These are phyloP conservation scores for Flaveria trinervia DNA, from an alignment of 129 eudicot genomes.

Conservation along the genomic window DNA sequence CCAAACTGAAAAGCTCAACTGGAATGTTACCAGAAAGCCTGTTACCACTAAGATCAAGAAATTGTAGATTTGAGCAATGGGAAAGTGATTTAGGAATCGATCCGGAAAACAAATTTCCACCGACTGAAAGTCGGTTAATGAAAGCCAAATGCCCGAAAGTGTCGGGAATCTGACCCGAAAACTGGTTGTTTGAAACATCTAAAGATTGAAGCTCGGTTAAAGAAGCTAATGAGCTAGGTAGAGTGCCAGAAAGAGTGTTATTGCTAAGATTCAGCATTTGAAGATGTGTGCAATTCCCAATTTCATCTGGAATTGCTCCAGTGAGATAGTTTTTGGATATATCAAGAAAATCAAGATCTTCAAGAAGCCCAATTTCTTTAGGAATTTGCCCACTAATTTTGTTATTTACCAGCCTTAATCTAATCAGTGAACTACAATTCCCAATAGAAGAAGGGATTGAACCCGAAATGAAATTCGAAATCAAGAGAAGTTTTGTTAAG, in stretches of 20 bases:
- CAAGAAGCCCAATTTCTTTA: slow-evolving; percentile 61
- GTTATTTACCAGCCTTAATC: slow-evolving; percentile 59
- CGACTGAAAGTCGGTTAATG: slow-evolving; percentile 49
- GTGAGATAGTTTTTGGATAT: slow-evolving; percentile 55
- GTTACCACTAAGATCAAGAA: slow-evolving; percentile 79
- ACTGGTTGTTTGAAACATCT: slow-evolving; percentile 67
- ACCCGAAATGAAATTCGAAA: slow-evolving; percentile 65
- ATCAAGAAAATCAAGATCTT: slow-evolving; percentile 62
- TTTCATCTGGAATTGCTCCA: slow-evolving; percentile 70
- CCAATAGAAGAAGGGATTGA: slow-evolving; percentile 67
- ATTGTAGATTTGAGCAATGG: slow-evolving; percentile 59
- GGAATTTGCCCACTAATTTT: slow-evolving; percentile 69
- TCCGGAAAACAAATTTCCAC: slow-evolving; percentile 58
- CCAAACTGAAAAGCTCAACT: slow-evolving; percentile 56
- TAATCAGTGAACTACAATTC: slow-evolving; percentile 60
- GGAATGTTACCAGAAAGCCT: slow-evolving; percentile 71
- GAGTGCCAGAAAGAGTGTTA: slow-evolving; percentile 54
- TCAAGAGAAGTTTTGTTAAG: slow-evolving; percentile 65
- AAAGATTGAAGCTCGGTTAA: slow-evolving; percentile 59
- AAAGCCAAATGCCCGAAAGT: slow-evolving; percentile 53
- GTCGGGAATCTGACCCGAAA: slow-evolving; percentile 61
- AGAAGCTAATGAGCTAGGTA: slow-evolving; percentile 61
- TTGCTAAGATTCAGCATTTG: slow-evolving; percentile 72
- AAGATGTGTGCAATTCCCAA: slow-evolving; percentile 61
- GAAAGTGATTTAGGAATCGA: slow-evolving; percentile 58